phyloP scores from a whole-genome alignment of 495 filamentous ascomycete species.

The Lasiosphaeria ovina region DNA sequence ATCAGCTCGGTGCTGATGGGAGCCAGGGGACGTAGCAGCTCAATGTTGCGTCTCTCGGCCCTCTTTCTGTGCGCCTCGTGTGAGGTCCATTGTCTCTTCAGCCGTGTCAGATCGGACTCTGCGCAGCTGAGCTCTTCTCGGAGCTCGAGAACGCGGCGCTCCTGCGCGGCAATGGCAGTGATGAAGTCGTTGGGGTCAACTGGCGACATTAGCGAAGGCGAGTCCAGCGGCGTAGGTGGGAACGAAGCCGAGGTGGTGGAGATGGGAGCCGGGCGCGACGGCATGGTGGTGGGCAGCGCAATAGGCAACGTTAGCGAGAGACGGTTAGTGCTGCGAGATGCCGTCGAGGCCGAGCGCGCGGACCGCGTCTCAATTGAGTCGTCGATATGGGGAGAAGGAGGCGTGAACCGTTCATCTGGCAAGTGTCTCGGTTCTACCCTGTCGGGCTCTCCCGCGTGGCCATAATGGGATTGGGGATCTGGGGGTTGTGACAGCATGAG shows the following conservation, averaged over 20 bases:
- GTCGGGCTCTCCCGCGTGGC: conserved; percentile 18
- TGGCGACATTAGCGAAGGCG: conserved; percentile 46
- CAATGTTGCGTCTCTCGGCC: conserved; percentile 58
- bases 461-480: conserved; percentile 8
- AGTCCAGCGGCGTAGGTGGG: conserved; percentile 49
- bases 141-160: conserved; percentile 88
- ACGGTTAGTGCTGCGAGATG: conserved; percentile 66
- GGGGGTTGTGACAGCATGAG: conserved; percentile 22
- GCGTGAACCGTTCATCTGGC: conserved; percentile 24
- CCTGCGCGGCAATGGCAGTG: conserved; percentile 85
- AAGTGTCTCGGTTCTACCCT: conserved; percentile 20
- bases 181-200: conserved; percentile 75
- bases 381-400: conserved; percentile 19
- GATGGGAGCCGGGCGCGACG: conserved; percentile 44
- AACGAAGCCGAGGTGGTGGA: conserved; percentile 39
- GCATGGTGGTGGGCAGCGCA: conserved; percentile 38
- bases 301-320: conserved; percentile 81
- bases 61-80: conserved; percentile 79
- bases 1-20: conserved; percentile 21
- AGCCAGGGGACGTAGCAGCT: conserved; percentile 46
- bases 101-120: conserved; percentile 67
- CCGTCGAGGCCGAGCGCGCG: conserved; percentile 52
- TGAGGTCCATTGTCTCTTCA: conserved; percentile 79
- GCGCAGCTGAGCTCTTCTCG: conserved; percentile 82
- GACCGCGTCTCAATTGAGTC: conserved; percentile 45